Evolutionary conservation across 371 early-diverging fungal species (phyloP), one percentile per base, ranked within the genome.

Genomic region (Mucor piriformis): DNA sequence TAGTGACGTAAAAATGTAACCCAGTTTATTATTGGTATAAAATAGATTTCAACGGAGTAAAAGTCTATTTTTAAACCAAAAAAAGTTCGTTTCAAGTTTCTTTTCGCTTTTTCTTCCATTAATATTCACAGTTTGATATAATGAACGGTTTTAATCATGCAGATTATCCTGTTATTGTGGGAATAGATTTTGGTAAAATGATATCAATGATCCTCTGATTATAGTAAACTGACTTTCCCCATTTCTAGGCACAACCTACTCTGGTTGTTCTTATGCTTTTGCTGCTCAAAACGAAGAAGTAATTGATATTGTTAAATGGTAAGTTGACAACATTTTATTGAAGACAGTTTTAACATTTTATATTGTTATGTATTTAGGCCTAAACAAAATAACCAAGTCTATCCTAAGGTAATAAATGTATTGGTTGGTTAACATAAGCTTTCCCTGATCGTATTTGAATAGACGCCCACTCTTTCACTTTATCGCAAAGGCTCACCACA

Each of bases 111-210:
- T 40, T 40, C 18, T 40, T 40, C 16, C 16, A 2, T 5, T n/a
- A 40, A 16, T 12, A 7, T 29, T 29, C 29, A 29, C 29, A 29
- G 29, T 29, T 29, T 29, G 29, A 29, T 40, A 40, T 16, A 40
- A 40, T 40, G 40, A 40, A 40, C 16, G 50, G 50, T n/a, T 62
- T 62, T 29, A 62, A 62, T 24, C 42, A 56, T 50, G 51, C 62
- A 29, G 62, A 80, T 46, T 80, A 75, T 51, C 77, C 81, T 46
- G 81, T 80, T 48, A 77, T 80, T 66, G 72, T 80, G 46, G 81
- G 81, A 50, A 80, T 80, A 35, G 81, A 79, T 59, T 79, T 79
- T 69, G 79, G 79, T 78, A 73, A 43, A 37, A 3, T 1, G 20
- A 44, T 11, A 20, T 32, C 6, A 16, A 4, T 20, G 11, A 24